Percentiles rank a stretch among this genome's conserved stretches.
phyloP scores from a whole-genome alignment of 2,329 filamentous ascomycete genomes.

The Fusarium sambucinum region DNA sequence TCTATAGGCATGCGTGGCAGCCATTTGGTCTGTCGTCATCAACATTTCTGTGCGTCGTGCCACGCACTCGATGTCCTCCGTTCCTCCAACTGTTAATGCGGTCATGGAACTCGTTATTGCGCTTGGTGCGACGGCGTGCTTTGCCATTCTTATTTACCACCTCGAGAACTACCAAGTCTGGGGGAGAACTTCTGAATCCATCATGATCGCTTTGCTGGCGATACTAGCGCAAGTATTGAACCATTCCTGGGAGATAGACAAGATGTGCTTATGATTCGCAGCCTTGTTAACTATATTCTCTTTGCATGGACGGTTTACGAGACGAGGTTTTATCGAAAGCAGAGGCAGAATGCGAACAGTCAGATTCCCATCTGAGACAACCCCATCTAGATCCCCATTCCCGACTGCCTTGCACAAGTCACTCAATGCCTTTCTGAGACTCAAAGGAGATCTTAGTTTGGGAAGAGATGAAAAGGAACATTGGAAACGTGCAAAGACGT shows the following conservation, averaged over 20 bases:
- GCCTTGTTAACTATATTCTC: slow-evolving; percentile 39
- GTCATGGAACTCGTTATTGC: slow-evolving; percentile 42
- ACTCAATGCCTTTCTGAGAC: too few relatives aligned
- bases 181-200: slow-evolving; percentile 31
- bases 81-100: slow-evolving; percentile 33
- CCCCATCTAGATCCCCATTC: too few relatives aligned
- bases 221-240: slow-evolving; percentile 40
- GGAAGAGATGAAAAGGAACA: too few relatives aligned
- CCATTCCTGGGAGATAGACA: too few relatives aligned
- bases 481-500: too few relatives aligned
- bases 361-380: slow-evolving; percentile 42
- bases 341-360: slow-evolving; percentile 16
- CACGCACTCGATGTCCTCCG: slow-evolving; percentile 36
- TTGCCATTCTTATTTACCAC: slow-evolving; percentile 41
- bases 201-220: slow-evolving; percentile 43
- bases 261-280: slow-evolving; percentile 8
- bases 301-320: slow-evolving; percentile 39
- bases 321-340: slow-evolving; percentile 17
- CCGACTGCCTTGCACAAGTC: too few relatives aligned
- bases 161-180: slow-evolving; percentile 32
- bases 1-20: slow-evolving; percentile 33
- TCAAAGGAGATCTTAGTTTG: too few relatives aligned
- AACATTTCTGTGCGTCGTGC: slow-evolving; percentile 42
- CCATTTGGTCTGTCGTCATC: slow-evolving; percentile 39
- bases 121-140: slow-evolving; percentile 40